Base-by-base conservation (phyloP, 2,329 filamentous ascomycete species). In the Colletotrichum endophyticum region DNA sequence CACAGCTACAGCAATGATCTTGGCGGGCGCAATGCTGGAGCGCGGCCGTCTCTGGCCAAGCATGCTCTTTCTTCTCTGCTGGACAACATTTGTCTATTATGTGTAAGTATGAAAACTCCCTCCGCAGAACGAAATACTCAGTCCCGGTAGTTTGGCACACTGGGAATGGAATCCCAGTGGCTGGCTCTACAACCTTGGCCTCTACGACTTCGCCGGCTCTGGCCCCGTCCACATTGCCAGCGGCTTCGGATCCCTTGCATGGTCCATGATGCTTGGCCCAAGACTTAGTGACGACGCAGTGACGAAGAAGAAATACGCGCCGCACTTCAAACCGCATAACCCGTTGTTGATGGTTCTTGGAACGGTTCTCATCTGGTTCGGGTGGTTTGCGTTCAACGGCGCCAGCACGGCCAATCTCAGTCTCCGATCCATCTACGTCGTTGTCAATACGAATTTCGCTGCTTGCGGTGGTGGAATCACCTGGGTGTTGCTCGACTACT, bases 131-230 rank as follows among this genome's bases (percentile, higher is more conserved):
- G 9, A 49, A n/a, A 8, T 2, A 9, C 78, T 75, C 28, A 73
- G 30, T 30, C 34, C 12, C 13, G 5, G 6, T 19, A 81, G 89
- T 1, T 89, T 93, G 44, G 92, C 92, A 0, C 92, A 89, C 84
- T 93, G 92, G 91, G 92, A 91, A 6, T 94, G 92, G 92, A 94
- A 94, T 79, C 80, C 88, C n/a, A 90, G 89, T 69, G 92, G 92
- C 13, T 94, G 92, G 92, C 84, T 94, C 1, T 92, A 86, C 82
- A 90, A 92, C 27, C 87, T 93, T 3, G 89, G 89, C 1, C 87
- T 89, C 1, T 87, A 91, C 76, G 91, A 93, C 80, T 93, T 91
- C 71, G 91, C 91, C 16, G 91, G 91, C 69, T 90, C 90, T 15
- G 92, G 92, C 2, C 92, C 92, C 5, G 92, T 94, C 3, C 92